Conservation (phyloP, 2,329 filamentous ascomycete species). For the Thelonectria rubi region DNA sequence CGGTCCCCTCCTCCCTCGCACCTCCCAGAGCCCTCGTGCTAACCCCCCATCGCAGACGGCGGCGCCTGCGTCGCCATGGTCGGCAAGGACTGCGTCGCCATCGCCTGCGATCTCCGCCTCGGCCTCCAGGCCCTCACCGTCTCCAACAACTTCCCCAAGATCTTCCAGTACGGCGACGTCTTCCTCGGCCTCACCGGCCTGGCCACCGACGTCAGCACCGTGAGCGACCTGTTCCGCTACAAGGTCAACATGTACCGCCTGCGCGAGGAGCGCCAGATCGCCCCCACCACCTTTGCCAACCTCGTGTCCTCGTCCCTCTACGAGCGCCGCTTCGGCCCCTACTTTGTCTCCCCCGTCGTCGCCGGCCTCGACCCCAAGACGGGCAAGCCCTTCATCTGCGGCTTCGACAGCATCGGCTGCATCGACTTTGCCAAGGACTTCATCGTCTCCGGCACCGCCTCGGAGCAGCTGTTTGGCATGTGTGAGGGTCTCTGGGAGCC, state of each 20-base stretch:
- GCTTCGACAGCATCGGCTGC: slow-evolving; percentile 98
- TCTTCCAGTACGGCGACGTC: slow-evolving; percentile 96
- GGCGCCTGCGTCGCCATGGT: slow-evolving; percentile 99
- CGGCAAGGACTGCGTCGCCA: slow-evolving; percentile 99
- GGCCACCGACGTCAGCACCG: slow-evolving; percentile 93
- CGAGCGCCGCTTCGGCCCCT: slow-evolving; percentile 95
- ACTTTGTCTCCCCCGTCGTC: slow-evolving; percentile 94
- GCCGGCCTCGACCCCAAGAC: slow-evolving; percentile 95
- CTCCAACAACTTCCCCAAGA: slow-evolving; percentile 99
- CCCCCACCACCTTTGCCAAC: slow-evolving; percentile 94
- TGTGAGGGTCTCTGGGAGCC: slow-evolving; percentile 99
- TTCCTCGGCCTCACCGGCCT: slow-evolving; percentile 96
- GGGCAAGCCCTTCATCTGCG: slow-evolving; percentile 96
- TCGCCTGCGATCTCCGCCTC: slow-evolving; percentile 97
- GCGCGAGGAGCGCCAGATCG: slow-evolving; percentile 96
- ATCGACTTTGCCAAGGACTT: slow-evolving; percentile 99
- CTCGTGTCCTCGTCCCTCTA: slow-evolving; percentile 91
- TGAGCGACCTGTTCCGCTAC: slow-evolving; percentile 97
- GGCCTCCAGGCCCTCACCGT: slow-evolving; percentile 96
- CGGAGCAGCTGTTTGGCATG: slow-evolving; percentile 97
- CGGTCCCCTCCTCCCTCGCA: slow-evolving; percentile 46
- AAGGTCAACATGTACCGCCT: slow-evolving; percentile 99
- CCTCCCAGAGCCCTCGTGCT: neutral
- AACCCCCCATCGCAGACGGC: slow-evolving; percentile 64
- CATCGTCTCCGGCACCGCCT: slow-evolving; percentile 95